These are phyloP conservation scores for Onygena corvina DNA, from an alignment of 2,329 filamentous ascomycete species.

Conservation along the genomic window DNA sequence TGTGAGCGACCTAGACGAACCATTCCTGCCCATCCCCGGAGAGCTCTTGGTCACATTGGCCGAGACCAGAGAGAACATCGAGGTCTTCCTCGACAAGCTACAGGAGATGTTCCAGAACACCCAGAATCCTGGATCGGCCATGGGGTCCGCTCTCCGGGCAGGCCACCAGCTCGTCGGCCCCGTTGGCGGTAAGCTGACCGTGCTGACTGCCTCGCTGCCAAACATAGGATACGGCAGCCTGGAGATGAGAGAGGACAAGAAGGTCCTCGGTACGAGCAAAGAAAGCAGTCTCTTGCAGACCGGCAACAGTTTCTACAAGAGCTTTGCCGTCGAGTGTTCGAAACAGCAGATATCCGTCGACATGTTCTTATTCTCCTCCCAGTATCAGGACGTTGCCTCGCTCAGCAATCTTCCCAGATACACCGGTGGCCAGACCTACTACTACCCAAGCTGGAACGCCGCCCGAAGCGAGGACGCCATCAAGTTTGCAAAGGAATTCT, in stretches of 20 bases:
- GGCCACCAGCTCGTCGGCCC: conserved; percentile 93
- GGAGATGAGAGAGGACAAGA: conserved; percentile 92
- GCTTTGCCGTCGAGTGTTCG: conserved; percentile 94
- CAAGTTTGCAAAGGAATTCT: conserved; percentile 95
- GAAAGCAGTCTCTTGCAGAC: conserved; percentile 81
- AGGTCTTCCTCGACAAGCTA: conserved; percentile 78
- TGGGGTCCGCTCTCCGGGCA: conserved; percentile 84
- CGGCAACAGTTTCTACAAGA: conserved; percentile 95
- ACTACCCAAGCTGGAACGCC: conserved; percentile 96
- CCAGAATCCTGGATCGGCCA: conserved; percentile 76
- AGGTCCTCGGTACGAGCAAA: conserved; percentile 83
- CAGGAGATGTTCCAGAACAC: conserved; percentile 96
- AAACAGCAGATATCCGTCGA: conserved; percentile 98
- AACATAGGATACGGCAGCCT: conserved; percentile 83
- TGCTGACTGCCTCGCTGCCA: conserved; percentile 78
- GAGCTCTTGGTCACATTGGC: conserved; percentile 81
- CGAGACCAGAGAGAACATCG: conserved; percentile 81
- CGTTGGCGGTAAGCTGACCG: conserved; percentile 87
- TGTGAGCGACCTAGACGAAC: conserved; percentile 88
- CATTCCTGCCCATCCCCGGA: conserved; percentile 85
- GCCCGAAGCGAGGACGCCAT: conserved; percentile 88
- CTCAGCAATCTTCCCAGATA: conserved; percentile 91
- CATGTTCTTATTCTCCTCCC: conserved; percentile 93
- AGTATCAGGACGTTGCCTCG: conserved; percentile 95
- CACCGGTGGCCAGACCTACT: conserved; percentile 94